Base-by-base conservation (phyloP, 2,329 filamentous ascomycete genomes). In the Paecilomyces sp. region DNA sequence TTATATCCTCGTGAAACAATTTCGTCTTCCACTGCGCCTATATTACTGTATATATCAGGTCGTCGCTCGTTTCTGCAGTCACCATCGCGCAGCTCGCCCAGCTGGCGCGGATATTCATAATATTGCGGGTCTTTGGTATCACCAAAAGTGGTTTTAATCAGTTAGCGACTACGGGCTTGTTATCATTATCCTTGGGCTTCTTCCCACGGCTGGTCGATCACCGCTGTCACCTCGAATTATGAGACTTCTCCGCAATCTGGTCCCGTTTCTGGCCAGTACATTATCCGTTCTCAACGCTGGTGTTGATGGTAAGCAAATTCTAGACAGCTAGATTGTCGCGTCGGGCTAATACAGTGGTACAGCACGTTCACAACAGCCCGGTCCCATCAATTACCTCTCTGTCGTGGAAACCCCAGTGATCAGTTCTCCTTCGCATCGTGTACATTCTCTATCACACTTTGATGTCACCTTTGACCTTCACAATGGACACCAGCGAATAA, bases 391-490 rank as follows among this genome's bases (percentile, higher is more conserved):
- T 66, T 86, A 88, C 70, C 79, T 97, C 56, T 87, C 87, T 12
- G 80, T 86, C 54, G 77, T 97, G 64, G 87, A 92, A 62, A 84
- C 92, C 70, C 83, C 89, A 33, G 82, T 85, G 61, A 88, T 99
- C 64, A 85, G 91, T 68, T 91, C 92, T 0, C 87, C 88, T 15
- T 89, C 88, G 54, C 86, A 91, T 72, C 86, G 88, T 61, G 85
- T 96, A 54, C 88, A 94, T 70, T 87, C 92, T 55, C 80, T 89
- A 59, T 93, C 92, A 13, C 80, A 85, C 24, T 99, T 99, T 74
- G 90, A 96, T 68, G 79, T 99, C 62, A 87, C 85, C 31, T 97
- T 99, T 73, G 81, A 85, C 60, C 78, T 96, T 36, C 86, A 89
- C 68, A 79, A 84, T 61, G 81, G 83, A 57, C 78, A 83, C 61